These are phyloP conservation scores for Verbena officinalis DNA, from an alignment of 257 asterid species.

Conservation along the genomic window DNA sequence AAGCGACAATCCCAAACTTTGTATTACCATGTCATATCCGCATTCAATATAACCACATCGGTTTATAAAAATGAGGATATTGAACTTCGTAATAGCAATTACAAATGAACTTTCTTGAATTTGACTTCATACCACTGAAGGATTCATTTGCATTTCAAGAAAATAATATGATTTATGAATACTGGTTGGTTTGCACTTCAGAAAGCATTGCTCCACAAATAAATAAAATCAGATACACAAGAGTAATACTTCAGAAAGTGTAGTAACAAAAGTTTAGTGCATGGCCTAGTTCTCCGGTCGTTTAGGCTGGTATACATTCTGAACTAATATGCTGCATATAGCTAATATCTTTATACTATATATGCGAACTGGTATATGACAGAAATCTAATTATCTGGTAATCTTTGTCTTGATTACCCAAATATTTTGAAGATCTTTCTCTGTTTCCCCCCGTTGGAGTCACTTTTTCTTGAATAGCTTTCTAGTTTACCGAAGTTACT, in stretches of 20 bases:
- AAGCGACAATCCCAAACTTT: constrained; percentile 2
- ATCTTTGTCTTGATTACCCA: neutral
- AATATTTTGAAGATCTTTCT: neutral
- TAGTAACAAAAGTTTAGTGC: neutral
- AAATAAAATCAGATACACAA: neutral
- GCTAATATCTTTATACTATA: neutral
- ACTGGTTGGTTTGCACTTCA: neutral
- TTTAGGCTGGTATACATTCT: neutral
- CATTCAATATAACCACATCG: neutral
- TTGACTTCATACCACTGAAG: too few relatives aligned
- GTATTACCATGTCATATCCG: neutral
- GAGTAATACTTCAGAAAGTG: constrained; percentile 1
- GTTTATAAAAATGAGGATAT: neutral
- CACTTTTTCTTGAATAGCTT: neutral
- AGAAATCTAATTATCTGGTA: neutral
- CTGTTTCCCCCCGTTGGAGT: neutral
- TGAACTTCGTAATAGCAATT: too few relatives aligned
- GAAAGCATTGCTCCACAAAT: neutral
- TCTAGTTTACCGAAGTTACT: neutral
- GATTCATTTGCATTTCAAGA: neutral
- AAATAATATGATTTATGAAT: neutral
- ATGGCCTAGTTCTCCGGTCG: neutral
- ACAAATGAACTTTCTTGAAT: too few relatives aligned
- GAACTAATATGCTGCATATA: neutral
- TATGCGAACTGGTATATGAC: neutral